A percentile compares a stretch with the other conserved stretches of the same genome.
Evolutionary conservation across 1,284 basidiomycete species (phyloP).

Genomic region (Takashimella koratensis): DNA sequence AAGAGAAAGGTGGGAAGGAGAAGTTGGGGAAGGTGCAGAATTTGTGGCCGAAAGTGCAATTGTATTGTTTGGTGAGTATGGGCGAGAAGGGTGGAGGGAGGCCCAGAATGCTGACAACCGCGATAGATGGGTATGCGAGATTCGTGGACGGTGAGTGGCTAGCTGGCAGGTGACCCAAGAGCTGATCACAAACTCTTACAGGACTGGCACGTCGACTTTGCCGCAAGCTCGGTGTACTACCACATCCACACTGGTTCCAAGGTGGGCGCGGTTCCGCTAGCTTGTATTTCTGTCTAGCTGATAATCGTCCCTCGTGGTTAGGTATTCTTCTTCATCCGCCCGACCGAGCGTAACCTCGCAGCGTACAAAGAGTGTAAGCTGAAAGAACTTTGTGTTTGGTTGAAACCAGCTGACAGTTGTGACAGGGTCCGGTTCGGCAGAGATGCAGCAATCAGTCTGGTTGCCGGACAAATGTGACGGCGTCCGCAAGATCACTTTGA

Average conservation of each 20-base stretch:
- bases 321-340: slow-evolving; percentile 93
- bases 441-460: slow-evolving; percentile 83
- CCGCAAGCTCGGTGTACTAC: slow-evolving; percentile 91
- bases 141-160: slow-evolving; percentile 70
- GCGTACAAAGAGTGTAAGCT: slow-evolving; percentile 55
- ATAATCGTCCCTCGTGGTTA: slow-evolving; percentile 36
- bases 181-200: slow-evolving; percentile 34
- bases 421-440: slow-evolving; percentile 65
- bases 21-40: slow-evolving; percentile 8
- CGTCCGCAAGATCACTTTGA: slow-evolving; percentile 77
- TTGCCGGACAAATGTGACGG: slow-evolving; percentile 75
- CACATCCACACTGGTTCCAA: slow-evolving; percentile 79
- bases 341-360: slow-evolving; percentile 80
- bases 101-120: slow-evolving; percentile 31
- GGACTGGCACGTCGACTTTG: slow-evolving; percentile 98
- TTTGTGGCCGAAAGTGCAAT: slow-evolving; percentile 84
- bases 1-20: slow-evolving; percentile 1
- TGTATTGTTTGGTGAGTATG: slow-evolving; percentile 91
- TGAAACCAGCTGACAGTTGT: not conserved
- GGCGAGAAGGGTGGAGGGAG: not conserved
- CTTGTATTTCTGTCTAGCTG: not conserved
- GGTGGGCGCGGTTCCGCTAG: slow-evolving; percentile 48
- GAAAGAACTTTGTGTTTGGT: not conserved
- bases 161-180: not conserved
- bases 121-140: slow-evolving; percentile 57